Percentiles rank a stretch among this genome's conserved stretches.
These are phyloP conservation scores for Plenodomus biglobosus DNA, from an alignment of 2,329 filamentous ascomycete species.

Conservation along the genomic window DNA sequence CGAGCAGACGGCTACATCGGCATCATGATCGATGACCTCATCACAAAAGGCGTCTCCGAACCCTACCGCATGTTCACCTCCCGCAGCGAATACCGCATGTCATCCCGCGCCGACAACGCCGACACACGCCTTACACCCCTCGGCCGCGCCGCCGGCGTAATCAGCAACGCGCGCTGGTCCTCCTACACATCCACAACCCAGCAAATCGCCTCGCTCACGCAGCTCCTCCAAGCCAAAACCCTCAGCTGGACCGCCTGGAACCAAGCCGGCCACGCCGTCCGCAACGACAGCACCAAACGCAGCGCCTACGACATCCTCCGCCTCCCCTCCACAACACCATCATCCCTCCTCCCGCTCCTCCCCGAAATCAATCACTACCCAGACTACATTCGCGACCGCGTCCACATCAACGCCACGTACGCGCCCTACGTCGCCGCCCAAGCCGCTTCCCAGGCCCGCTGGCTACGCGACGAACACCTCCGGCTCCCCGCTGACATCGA, in stretches of 20 bases:
- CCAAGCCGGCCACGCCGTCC: conserved; percentile 67
- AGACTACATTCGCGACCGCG: conserved; percentile 63
- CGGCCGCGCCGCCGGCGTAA: conserved; percentile 74
- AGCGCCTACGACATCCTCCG: conserved; percentile 80
- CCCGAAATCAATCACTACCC: conserved; percentile 59
- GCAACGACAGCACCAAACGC: conserved; percentile 66
- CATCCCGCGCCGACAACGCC: conserved; percentile 88
- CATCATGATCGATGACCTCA: conserved; percentile 96
- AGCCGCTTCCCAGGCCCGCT: conserved; percentile 63
- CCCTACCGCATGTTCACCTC: conserved; percentile 99
- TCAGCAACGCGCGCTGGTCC: conserved; percentile 77
- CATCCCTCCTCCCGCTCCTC: conserved; percentile 60
- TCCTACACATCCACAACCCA: conserved; percentile 65
- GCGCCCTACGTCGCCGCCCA: conserved; percentile 83
- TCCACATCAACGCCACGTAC: conserved; percentile 81
- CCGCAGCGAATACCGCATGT: conserved; percentile 93
- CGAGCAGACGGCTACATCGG: conserved; percentile 94
- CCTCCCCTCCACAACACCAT: conserved; percentile 56
- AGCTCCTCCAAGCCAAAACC: conserved; percentile 59
- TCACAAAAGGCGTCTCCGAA: conserved; percentile 95
- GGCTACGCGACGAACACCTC: conserved; percentile 76
- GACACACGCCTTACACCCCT: conserved; percentile 80
- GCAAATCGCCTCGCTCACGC: conserved; percentile 68
- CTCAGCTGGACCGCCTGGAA: conserved; percentile 68
- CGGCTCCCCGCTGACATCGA: conserved; percentile 72